Evolutionary conservation across 768 basidiomycete species (phyloP).

Genomic region (Termitomyces titanicus): DNA sequence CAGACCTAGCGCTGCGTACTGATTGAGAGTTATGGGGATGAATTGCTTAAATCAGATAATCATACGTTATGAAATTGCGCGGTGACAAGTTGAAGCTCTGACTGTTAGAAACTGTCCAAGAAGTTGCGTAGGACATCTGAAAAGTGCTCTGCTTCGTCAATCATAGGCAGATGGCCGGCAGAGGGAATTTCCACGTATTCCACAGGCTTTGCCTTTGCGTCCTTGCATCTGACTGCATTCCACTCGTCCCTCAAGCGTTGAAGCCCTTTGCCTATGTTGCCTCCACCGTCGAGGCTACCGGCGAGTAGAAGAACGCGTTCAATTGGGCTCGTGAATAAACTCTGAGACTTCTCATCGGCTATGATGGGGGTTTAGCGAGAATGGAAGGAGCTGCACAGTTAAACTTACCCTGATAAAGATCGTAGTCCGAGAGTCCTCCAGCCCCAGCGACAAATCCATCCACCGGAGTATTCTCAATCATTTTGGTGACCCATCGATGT

Average conservation of each 20-base stretch:
- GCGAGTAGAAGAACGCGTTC: constrained; percentile 39
- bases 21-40: not conserved
- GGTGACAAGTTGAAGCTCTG: not conserved
- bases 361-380: not conserved
- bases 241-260: constrained; percentile 25
- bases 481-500: constrained; percentile 27
- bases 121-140: constrained; percentile 31
- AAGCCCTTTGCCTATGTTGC: constrained; percentile 39
- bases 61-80: not conserved
- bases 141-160: constrained; percentile 43
- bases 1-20: not conserved
- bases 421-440: constrained; percentile 41
- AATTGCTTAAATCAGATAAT: not conserved
- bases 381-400: not conserved
- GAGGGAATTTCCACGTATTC: constrained; percentile 31
- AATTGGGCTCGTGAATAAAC: constrained; percentile 23
- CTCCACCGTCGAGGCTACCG: constrained; percentile 45
- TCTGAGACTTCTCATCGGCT: constrained; percentile 12
- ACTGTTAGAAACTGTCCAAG: constrained; percentile 16
- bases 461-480: constrained; percentile 37
- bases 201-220: constrained; percentile 16
- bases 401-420: constrained; percentile 24
- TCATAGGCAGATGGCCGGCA: constrained; percentile 50
- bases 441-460: constrained; percentile 45
- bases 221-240: constrained; percentile 12